phyloP scores from a whole-genome alignment of 257 asterid genomes.

The Solanum medicagineum region DNA sequence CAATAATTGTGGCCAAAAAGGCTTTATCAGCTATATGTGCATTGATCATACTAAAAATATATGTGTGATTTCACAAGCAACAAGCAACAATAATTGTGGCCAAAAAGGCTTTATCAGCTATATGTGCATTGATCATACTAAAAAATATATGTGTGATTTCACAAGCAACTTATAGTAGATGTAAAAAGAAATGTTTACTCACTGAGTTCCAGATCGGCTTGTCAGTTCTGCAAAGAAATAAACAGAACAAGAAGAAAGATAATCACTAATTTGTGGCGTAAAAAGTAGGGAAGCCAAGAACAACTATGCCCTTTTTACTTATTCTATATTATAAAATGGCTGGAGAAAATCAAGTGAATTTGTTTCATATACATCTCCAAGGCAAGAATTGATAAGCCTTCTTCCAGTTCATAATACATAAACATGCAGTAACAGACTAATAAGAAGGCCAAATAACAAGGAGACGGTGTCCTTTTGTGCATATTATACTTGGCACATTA shows the following conservation, averaged over 20 bases:
- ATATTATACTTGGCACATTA: background rate
- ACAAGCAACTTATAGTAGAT: background rate
- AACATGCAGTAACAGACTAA: background rate
- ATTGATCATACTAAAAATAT: background rate
- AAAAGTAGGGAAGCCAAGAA: background rate
- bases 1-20: background rate
- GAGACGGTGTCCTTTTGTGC: background rate
- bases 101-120: background rate
- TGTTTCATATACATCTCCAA: background rate
- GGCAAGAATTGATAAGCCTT: background rate
- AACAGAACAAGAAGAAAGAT: background rate
- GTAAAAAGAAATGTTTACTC: constrained; percentile 19
- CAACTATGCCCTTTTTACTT: background rate
- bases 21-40: background rate
- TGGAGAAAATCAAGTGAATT: background rate
- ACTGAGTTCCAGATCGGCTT: constrained; percentile 91
- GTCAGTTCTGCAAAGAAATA: constrained; percentile 51
- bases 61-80: background rate
- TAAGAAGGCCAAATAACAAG: background rate
- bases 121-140: background rate
- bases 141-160: background rate
- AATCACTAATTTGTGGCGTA: constrained; percentile 6
- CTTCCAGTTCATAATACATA: background rate
- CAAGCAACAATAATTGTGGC: background rate
- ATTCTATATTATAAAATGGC: background rate